Conservation (phyloP, 1,284 basidiomycete species). For the Trametes sp. region DNA sequence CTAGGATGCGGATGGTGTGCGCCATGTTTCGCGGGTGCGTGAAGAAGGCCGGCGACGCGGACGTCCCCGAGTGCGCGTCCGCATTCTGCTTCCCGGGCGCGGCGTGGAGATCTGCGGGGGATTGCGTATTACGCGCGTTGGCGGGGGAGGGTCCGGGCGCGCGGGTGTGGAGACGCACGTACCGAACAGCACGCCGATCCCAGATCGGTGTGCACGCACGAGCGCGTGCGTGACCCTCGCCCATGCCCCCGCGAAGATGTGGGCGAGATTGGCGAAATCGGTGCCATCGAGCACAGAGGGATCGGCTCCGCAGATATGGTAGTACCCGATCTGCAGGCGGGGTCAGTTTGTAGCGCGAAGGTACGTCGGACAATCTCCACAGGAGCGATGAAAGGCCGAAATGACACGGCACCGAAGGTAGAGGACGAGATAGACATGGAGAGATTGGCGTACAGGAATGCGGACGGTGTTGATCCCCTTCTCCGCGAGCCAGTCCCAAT, state of each 20-base stretch:
- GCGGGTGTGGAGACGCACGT: conserved; percentile 22
- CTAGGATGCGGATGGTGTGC: conserved; percentile 61
- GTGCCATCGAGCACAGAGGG: conserved; percentile 73
- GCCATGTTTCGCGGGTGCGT: conserved; percentile 56
- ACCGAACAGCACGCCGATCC: conserved; percentile 87
- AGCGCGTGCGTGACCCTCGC: conserved; percentile 72
- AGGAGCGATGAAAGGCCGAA: not conserved
- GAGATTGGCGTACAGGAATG: conserved; percentile 69
- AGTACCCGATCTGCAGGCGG: conserved; percentile 73
- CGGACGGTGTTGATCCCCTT: conserved; percentile 85
- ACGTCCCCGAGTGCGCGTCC: conserved; percentile 72
- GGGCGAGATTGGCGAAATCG: conserved; percentile 67
- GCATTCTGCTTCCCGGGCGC: conserved; percentile 82
- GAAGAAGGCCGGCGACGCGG: conserved; percentile 60
- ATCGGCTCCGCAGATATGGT: conserved; percentile 73
- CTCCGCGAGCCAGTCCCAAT: conserved; percentile 80
- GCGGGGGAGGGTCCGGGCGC: not conserved
- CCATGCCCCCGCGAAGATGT: conserved; percentile 81
- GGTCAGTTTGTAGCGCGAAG: conserved; percentile 5
- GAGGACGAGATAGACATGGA: not conserved
- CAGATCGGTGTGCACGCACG: conserved; percentile 62
- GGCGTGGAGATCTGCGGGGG: conserved; percentile 66
- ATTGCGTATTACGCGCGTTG: conserved; percentile 1
- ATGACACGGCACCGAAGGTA: not conserved
- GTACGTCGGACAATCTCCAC: not conserved